Percentiles rank a stretch among this genome's conserved stretches.
Conservation (phyloP, 495 filamentous ascomycete genomes). For the Cercophora newfieldiana region DNA sequence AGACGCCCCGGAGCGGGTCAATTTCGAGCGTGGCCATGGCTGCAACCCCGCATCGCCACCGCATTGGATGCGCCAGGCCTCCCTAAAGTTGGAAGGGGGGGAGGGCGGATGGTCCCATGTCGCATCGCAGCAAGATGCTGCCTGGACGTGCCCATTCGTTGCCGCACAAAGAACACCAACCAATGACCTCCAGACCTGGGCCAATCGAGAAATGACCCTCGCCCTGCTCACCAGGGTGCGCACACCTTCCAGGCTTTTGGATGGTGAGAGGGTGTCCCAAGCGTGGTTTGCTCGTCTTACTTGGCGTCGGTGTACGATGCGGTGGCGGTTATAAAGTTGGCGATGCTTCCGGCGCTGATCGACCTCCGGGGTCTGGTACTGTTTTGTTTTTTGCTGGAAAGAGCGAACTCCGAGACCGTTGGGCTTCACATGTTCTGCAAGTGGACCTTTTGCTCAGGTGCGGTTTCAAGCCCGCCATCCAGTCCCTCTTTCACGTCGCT, state of each 20-base stretch:
- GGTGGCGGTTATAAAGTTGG: conserved; percentile 3
- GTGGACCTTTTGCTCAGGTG: neutral
- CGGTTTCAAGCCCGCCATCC: neutral
- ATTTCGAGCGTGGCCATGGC: neutral
- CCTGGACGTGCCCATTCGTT: conserved; percentile 7
- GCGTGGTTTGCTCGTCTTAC: neutral
- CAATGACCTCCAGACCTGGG: neutral
- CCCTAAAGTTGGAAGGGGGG: conserved; percentile 2
- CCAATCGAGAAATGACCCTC: neutral
- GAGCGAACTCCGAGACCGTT: neutral
- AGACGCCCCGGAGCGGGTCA: conserved; percentile 1
- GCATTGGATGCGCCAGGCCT: conserved; percentile 6
- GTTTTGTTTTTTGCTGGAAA: neutral
- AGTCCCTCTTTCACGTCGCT: neutral
- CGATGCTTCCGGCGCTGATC: neutral
- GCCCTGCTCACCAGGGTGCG: neutral
- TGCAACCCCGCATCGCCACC: conserved; percentile 9
- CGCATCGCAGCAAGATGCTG: conserved; percentile 9
- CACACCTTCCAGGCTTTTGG: neutral
- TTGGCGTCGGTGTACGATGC: neutral
- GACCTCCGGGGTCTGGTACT: neutral
- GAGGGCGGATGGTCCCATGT: conserved; percentile 17
- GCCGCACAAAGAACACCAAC: neutral
- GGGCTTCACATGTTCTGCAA: neutral
- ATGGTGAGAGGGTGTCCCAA: neutral